Evolutionary conservation across 768 basidiomycete species (phyloP).

Genomic region (Lyophyllum atratum): DNA sequence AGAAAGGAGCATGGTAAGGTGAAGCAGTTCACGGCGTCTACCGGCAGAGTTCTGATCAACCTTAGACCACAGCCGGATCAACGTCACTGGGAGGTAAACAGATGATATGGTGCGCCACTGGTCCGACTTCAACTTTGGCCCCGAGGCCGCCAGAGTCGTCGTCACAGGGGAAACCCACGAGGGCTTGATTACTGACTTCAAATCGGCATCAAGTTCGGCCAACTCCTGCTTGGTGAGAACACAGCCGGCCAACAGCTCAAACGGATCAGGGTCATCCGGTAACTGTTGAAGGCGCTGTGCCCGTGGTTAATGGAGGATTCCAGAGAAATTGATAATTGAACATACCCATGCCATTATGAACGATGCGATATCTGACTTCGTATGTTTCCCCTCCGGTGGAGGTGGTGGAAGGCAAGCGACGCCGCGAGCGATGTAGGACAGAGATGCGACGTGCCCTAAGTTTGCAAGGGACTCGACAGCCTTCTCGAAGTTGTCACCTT

Average conservation of each 20-base stretch:
- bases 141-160: slow-evolving; percentile 17
- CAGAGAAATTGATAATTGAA: no score
- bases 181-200: slow-evolving; percentile 20
- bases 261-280: no score
- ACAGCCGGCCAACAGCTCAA: not conserved
- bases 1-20: slow-evolving; percentile 30
- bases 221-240: slow-evolving; percentile 10
- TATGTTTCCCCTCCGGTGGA: no score
- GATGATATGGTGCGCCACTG: slow-evolving; percentile 36
- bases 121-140: slow-evolving; percentile 34
- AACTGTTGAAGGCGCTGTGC: no score
- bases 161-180: slow-evolving; percentile 22
- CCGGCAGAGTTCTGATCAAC: not conserved
- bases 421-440: slow-evolving; percentile 5
- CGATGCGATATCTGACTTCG: not conserved
- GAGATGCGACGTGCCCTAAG: not conserved
- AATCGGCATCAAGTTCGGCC: not conserved
- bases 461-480: not conserved
- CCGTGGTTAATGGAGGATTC: no score
- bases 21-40: slow-evolving; percentile 30
- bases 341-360: not conserved
- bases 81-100: slow-evolving; percentile 35
- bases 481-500: not conserved
- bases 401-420: not conserved
- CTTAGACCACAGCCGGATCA: slow-evolving; percentile 36